Evolutionary conservation across 371 early-diverging fungal species (phyloP).

Genomic region (Mortierella sp.): DNA sequence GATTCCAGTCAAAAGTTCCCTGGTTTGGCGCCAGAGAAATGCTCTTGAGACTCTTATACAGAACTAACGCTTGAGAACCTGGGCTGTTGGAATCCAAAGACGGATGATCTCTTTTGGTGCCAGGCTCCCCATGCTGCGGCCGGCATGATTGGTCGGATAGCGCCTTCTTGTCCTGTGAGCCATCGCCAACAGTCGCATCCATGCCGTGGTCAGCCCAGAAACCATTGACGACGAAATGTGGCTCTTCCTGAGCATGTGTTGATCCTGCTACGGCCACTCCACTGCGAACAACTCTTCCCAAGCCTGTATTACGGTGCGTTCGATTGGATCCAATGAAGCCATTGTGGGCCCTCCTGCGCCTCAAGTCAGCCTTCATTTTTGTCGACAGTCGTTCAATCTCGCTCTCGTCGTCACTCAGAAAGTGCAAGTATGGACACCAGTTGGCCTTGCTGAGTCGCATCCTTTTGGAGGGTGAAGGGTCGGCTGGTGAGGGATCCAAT

Average conservation of each 20-base stretch:
- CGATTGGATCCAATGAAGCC: constrained; percentile 8
- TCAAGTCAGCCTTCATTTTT: not conserved
- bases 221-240: not conserved
- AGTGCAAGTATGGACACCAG: constrained; percentile 11
- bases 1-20: not conserved
- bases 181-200: not conserved
- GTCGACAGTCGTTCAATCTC: constrained; percentile 2
- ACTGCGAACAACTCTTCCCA: not conserved
- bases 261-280: not conserved
- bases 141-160: not conserved
- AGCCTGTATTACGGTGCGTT: not conserved
- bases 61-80: constrained; percentile 7
- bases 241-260: not conserved
- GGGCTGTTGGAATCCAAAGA: not conserved
- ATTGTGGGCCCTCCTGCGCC: not conserved
- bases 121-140: not conserved
- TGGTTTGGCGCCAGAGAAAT: not conserved
- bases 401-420: constrained; percentile 22
- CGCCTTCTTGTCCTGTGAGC: not conserved
- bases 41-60: constrained; percentile 8
- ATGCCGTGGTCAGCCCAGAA: not conserved
- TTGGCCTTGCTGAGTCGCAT: constrained; percentile 21
- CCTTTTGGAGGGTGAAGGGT: constrained; percentile 37
- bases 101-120: not conserved
- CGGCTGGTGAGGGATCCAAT: constrained; percentile 13